phyloP scores from a whole-genome alignment of 208 protist genomes.

The Willaertia magna region DNA sequence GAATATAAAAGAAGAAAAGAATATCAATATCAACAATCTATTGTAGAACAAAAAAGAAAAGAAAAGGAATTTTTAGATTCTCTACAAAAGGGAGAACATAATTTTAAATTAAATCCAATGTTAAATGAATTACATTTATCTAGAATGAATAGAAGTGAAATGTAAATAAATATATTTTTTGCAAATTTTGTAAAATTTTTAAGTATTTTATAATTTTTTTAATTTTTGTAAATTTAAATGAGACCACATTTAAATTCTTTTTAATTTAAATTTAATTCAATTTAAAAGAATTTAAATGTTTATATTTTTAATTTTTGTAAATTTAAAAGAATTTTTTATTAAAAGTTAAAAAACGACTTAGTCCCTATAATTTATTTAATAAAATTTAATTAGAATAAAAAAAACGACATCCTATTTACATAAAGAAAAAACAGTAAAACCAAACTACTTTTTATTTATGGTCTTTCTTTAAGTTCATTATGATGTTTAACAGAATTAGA shows the following conservation, averaged over 20 bases:
- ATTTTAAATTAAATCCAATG: background rate
- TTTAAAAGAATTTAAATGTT: no score
- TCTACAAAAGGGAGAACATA: background rate
- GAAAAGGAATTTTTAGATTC: background rate
- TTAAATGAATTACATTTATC: background rate
- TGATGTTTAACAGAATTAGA: background rate
- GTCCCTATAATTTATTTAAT: background rate
- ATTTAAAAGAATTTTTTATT: no score
- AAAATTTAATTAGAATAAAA: background rate
- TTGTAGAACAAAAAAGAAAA: background rate
- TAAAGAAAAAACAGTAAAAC: background rate
- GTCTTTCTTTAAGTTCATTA: background rate
- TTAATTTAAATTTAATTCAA: background rate
- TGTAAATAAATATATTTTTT: background rate
- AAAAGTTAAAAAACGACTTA: no score
- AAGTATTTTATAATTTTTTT: no score
- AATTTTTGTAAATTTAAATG: background rate
- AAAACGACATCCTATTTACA: no score
- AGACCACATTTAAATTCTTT: background rate
- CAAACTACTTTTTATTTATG: background rate
- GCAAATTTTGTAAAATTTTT: background rate
- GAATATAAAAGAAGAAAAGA: background rate
- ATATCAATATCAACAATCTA: background rate
- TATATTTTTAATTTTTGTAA: no score
- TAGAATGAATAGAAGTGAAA: background rate